phyloP scores from a whole-genome alignment of 805 yeast genomes.

The Clavispora phyllophila region DNA sequence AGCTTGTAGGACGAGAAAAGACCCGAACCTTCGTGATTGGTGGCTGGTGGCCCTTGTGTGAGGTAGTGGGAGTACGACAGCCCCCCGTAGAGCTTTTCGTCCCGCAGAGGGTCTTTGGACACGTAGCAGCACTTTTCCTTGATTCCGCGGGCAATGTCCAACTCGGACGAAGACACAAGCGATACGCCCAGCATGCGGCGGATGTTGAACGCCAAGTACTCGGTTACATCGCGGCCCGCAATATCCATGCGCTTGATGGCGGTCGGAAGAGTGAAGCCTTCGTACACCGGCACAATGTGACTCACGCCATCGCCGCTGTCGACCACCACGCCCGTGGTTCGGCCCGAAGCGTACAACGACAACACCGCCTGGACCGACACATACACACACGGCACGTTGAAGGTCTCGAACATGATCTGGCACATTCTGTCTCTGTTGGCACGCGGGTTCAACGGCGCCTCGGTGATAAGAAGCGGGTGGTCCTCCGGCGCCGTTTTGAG shows the following conservation, averaged over 20 bases:
- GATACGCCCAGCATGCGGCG: conserved; percentile 60
- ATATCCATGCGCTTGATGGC: conserved; percentile 70
- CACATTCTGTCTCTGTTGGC: conserved; percentile 55
- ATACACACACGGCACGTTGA: conserved; percentile 73
- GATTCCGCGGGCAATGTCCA: conserved; percentile 71
- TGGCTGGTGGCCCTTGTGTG: conserved; percentile 5
- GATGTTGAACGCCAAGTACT: conserved; percentile 61
- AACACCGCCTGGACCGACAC: conserved; percentile 72
- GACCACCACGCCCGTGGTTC: conserved; percentile 84
- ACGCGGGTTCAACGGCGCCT: conserved; percentile 78
- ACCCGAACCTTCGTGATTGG: conserved; percentile 16
- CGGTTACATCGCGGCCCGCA: conserved; percentile 85
- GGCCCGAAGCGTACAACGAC: conserved; percentile 80
- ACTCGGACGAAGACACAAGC: conserved; percentile 68
- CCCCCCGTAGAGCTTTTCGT: conserved; percentile 45
- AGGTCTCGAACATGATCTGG: conserved; percentile 65
- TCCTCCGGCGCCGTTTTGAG: conserved; percentile 62
- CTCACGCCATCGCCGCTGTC: conserved; percentile 95
- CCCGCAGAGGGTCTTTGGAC: conserved; percentile 50
- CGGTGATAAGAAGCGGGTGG: conserved; percentile 84
- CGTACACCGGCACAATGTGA: conserved; percentile 83
- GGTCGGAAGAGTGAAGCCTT: conserved; percentile 76
- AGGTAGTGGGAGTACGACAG: conserved; percentile 16
- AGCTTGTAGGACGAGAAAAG: conserved; percentile 45
- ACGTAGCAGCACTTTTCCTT: conserved; percentile 74